Percentiles rank a stretch among this genome's conserved stretches.
phyloP scores from a whole-genome alignment of 179 eudicot genomes.

The Beta corolliflora region DNA sequence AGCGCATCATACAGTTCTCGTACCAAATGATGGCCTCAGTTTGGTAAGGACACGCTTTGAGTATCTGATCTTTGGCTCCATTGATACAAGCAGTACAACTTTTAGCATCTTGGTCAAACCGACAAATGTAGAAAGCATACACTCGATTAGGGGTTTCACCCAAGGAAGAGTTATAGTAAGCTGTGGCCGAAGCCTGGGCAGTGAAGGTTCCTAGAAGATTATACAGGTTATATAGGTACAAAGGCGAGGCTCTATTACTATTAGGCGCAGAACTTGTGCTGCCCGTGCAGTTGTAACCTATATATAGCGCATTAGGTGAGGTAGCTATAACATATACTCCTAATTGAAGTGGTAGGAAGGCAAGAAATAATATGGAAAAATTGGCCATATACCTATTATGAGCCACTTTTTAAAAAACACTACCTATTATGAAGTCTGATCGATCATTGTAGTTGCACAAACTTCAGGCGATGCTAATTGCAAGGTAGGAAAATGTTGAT shows the following conservation, averaged over 20 bases:
- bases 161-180: constrained; percentile 13
- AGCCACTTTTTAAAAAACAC: too few relatives aligned
- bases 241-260: not conserved
- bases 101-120: not conserved
- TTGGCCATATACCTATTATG: too few relatives aligned
- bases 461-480: too few relatives aligned
- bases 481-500: too few relatives aligned
- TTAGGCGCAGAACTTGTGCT: not conserved
- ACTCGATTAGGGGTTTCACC: constrained; percentile 4
- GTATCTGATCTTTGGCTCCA: constrained; percentile 2
- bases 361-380: not conserved
- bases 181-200: not conserved
- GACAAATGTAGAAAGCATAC: constrained; percentile 24
- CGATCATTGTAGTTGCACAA: too few relatives aligned
- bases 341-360: not conserved
- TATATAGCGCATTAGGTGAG: not conserved
- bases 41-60: constrained; percentile 1
- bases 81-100: constrained; percentile 10
- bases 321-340: not conserved
- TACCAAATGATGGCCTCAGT: constrained; percentile 26
- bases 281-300: not conserved
- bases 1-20: constrained; percentile 14
- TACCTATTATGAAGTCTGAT: too few relatives aligned
- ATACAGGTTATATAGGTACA: not conserved
- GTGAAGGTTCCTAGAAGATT: constrained; percentile 8